Evolutionary conservation across 495 filamentous ascomycete genomes (phyloP), one percentile per base, ranked within the genome.

Genomic region (Trichoderma orchidacearum): DNA sequence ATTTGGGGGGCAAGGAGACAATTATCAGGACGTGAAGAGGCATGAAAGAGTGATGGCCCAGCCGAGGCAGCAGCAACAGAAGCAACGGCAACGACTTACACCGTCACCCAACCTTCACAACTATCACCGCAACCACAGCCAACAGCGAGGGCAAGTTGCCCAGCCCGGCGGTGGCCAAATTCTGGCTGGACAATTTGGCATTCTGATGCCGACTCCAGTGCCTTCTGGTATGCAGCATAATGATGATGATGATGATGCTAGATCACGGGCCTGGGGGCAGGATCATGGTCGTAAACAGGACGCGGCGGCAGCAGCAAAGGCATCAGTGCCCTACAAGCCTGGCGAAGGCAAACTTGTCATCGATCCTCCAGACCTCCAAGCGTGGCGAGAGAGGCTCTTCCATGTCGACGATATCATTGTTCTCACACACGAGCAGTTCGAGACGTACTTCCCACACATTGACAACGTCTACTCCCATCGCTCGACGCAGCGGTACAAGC

Each of bases 391-490:
- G 58, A 82, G 76, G 62, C 71, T 94, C 41, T 95, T 94, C 66
- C 72, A 88, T 63, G 83, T 92, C 15, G 81, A 90, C 59, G 83
- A 87, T 28, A 79, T 75, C 11, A 85, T 95, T 50, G 80, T 80
- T 6, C 63, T 95, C 63, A 88, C 79, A 31, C 85, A 90, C 72
- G 85, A 92, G 55, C 77, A 93, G 87, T 93, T 87, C 69, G 81
- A 87, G 61, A 91, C 81, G 18, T 95, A 93, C 69, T 95, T 90
- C 65, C 88, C 89, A 0, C 88, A 92, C 68, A 77, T 94, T 63
- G 90, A 95, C 70, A 95, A 95, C 67, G 81, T 95, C 51, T 95
- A 92, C 67, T 92, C 89, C 17, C 89, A 93, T 71, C 85, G 89
- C 51, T 92, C 89, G 3, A 92, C 89, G 3, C 89, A 94, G 64